Conservation (phyloP, 306 rosid genomes). For the Gastrolobium villosum region DNA sequence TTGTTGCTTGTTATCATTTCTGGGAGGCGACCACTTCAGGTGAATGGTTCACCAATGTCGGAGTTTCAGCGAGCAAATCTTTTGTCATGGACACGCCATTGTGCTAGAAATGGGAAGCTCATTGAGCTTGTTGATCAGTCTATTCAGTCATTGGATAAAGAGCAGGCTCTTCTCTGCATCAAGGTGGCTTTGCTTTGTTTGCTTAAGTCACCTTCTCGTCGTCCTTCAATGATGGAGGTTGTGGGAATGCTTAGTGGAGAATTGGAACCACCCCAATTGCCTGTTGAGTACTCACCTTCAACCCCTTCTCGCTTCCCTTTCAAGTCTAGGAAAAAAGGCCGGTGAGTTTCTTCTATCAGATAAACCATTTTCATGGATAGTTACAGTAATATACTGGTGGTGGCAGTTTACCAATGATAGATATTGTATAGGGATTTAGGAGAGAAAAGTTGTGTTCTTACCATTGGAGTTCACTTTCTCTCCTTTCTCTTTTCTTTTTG, state of each 20-base stretch:
- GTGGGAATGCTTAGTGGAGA: conserved; percentile 85
- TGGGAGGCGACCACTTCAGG: conserved; percentile 95
- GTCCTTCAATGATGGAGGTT: conserved; percentile 90
- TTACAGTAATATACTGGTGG: conserved; percentile 40
- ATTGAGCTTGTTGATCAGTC: conserved; percentile 83
- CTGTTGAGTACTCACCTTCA: conserved; percentile 79
- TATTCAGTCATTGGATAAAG: conserved; percentile 64
- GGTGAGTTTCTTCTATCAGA: conserved; percentile 56
- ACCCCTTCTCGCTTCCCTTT: conserved; percentile 73
- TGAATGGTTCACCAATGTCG: conserved; percentile 78
- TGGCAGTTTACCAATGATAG: conserved; percentile 41
- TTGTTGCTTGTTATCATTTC: conserved; percentile 81
- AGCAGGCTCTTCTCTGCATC: conserved; percentile 86
- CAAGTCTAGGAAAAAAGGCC: conserved; percentile 64
- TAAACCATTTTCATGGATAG: conserved; percentile 12
- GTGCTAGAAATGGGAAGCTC: conserved; percentile 87
- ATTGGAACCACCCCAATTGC: conserved; percentile 74
- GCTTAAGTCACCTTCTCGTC: conserved; percentile 79
- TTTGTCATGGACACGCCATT: conserved; percentile 92
- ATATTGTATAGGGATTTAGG: conserved; percentile 46
- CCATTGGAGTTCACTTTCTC: conserved; percentile 28
- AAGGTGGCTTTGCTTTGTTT: conserved; percentile 84
- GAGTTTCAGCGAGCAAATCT: conserved; percentile 90
- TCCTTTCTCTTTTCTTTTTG: neutral
- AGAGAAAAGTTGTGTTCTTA: conserved; percentile 27